Percentiles rank a stretch among this genome's conserved stretches.
Conservation (phyloP, 140 eudicot species). For the Anethum foeniculum region DNA sequence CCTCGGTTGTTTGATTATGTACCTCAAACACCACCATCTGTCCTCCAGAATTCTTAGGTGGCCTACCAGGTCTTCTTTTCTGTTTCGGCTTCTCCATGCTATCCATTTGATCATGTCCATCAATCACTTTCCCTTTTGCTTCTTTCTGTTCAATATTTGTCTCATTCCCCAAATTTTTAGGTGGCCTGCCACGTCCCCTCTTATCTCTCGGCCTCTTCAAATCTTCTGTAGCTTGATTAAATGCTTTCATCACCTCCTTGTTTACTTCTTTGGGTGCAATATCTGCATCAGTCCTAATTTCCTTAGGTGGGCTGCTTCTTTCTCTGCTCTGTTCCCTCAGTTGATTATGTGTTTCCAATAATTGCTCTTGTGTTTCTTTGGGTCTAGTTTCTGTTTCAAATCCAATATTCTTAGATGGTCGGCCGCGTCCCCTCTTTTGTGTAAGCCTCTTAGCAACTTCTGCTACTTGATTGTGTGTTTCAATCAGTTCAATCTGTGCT, state of each 20-base stretch:
- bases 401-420: neutral
- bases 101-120: neutral
- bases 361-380: neutral
- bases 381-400: neutral
- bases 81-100: neutral
- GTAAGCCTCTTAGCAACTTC: neutral
- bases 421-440: neutral
- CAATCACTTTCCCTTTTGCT: neutral
- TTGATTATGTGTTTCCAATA: neutral
- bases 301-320: neutral
- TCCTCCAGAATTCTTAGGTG: constrained; percentile 3
- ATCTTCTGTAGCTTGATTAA: neutral
- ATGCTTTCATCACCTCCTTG: neutral
- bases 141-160: neutral
- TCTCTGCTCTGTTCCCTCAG: constrained; percentile 11
- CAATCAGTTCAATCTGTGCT: neutral
- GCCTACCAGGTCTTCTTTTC: constrained; percentile 14
- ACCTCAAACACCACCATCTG: constrained; percentile 1
- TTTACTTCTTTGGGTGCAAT: neutral
- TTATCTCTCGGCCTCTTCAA: neutral
- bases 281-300: neutral
- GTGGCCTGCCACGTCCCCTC: constrained; percentile 14
- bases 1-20: neutral
- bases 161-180: neutral
- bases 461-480: neutral